These are phyloP conservation scores for Psilocybe azurescens DNA, from an alignment of 768 basidiomycete genomes.

Conservation along the genomic window DNA sequence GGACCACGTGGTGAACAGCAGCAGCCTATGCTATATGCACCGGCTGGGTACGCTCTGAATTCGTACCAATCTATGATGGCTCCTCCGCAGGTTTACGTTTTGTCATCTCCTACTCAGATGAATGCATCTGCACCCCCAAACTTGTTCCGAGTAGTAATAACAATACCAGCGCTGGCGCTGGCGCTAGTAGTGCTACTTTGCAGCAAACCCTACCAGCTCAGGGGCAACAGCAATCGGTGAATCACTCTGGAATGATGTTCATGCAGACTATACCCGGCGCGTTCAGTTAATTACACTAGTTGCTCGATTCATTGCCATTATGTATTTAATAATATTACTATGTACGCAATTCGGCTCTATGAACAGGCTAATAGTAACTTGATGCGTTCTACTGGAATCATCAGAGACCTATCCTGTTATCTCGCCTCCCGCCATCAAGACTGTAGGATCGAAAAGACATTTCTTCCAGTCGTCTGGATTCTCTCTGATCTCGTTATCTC, in stretches of 20 bases:
- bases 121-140: not conserved
- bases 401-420: not conserved
- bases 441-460: not conserved
- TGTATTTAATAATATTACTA: not conserved
- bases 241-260: not conserved
- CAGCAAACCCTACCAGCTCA: not conserved
- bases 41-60: slow-evolving; percentile 30
- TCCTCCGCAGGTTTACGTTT: slow-evolving; percentile 24
- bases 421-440: not conserved
- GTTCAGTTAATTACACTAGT: not conserved
- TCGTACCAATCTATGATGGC: slow-evolving; percentile 36
- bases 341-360: not conserved
- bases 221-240: not conserved
- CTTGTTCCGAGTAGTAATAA: not conserved
- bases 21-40: slow-evolving; percentile 25
- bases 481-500: not conserved
- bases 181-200: too few species aligned
- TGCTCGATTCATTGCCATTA: not conserved
- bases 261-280: slow-evolving; percentile 3
- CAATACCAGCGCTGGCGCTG: not conserved
- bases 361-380: not conserved
- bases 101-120: not conserved
- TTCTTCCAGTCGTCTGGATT: not conserved
- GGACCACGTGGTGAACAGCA: slow-evolving; percentile 2
- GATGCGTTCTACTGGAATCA: not conserved